Evolutionary conservation across 495 filamentous ascomycete species (phyloP), one percentile per base, ranked within the genome.

Genomic region (Neurospora discreta): DNA sequence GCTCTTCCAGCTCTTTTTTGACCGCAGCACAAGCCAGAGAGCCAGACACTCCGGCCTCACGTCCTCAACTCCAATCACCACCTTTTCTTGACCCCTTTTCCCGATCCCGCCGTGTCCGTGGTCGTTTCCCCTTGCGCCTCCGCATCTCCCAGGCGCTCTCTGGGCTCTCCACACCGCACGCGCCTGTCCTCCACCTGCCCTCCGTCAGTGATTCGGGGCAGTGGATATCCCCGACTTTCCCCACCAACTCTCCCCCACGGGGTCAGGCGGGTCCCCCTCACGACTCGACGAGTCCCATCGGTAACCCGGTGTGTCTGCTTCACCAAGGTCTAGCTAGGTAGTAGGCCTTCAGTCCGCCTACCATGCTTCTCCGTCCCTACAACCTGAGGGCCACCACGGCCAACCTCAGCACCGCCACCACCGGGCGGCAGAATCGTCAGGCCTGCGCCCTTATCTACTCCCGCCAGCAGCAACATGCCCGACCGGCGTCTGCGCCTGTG

Each of bases 291-390:
- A 65, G 46, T 30, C 46, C 46, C 46, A 60, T 60, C 52, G 52
- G 52, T 65, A 33, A 33, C 52, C 52, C 52, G 15, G 52, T 30
- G 23, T 60, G 52, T 30, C 26, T 65, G 13, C 52, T 65, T 65
- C 52, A 65, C 52, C 23, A 65, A 60, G 46, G 46, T 60, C 13
- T 30, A 60, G n/a, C n/a, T n/a, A n/a, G n/a, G n/a, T n/a, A n/a
- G n/a, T n/a, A n/a, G 52, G 26, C 26, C 52, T 36, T 10, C 52
- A 30, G 52, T 33, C 15, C 30, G 13, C 15, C 30, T 65, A 36
- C 26, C 33, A 79, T 73, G 73, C 71, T 79, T 68, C 76, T 75
- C 65, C 77, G 73, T 40, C 70, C 75, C n/a, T 72, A 69, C 72
- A 58, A 41, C 33, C 68, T 58, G 77, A 33, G 71, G 72, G 36